Evolutionary conservation across 1,139 yeast genomes (phyloP).

Genomic region (Arxiozyma telluris): DNA sequence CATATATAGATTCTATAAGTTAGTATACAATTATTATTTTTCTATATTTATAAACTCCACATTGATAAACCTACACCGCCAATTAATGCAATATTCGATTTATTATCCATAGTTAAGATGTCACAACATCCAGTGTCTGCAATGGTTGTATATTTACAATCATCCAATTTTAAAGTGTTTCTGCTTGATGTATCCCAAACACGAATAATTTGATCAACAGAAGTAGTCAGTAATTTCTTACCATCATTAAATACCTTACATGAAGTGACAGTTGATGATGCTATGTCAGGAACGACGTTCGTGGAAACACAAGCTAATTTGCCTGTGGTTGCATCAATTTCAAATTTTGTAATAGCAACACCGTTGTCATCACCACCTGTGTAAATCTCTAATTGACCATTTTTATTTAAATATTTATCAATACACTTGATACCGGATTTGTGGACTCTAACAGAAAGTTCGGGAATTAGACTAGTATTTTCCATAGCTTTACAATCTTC

Average conservation of each 20-base stretch:
- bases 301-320: not conserved
- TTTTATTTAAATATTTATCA: slow-evolving; percentile 13
- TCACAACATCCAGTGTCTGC: slow-evolving; percentile 84
- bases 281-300: slow-evolving; percentile 46
- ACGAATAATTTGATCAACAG: slow-evolving; percentile 72
- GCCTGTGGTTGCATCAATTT: slow-evolving; percentile 11
- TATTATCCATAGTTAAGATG: slow-evolving; percentile 17
- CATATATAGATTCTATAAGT: slow-evolving; percentile 3
- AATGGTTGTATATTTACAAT: slow-evolving; percentile 59
- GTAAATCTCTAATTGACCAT: slow-evolving; percentile 32
- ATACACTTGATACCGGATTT: slow-evolving; percentile 75
- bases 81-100: slow-evolving; percentile 31
- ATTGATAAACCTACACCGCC: slow-evolving; percentile 68
- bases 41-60: not conserved
- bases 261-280: slow-evolving; percentile 80
- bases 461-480: not conserved
- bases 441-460: slow-evolving; percentile 33
- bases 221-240: slow-evolving; percentile 29
- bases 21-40: not conserved
- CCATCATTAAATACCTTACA: slow-evolving; percentile 32
- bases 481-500: not conserved
- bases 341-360: slow-evolving; percentile 40
- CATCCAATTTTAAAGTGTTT: slow-evolving; percentile 32
- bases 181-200: slow-evolving; percentile 42
- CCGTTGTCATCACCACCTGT: slow-evolving; percentile 96